phyloP scores from a whole-genome alignment of 2,329 filamentous ascomycete species.

The Drechslerella coelobrocha region DNA sequence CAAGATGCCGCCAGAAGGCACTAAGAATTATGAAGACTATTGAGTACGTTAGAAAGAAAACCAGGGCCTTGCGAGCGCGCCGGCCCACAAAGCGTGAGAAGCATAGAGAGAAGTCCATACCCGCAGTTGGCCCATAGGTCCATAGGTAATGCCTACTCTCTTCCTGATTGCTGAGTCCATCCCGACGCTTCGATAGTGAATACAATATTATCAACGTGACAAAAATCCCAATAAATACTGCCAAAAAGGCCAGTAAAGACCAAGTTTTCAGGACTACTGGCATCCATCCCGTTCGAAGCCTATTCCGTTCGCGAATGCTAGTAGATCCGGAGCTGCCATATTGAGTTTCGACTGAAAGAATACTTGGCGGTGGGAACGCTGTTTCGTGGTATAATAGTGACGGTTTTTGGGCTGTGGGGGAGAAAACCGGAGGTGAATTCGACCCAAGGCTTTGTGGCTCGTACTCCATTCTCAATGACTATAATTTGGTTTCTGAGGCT shows the following conservation, averaged over 20 bases:
- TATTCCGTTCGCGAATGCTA: slow-evolving; percentile 21
- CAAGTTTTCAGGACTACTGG: slow-evolving; percentile 25
- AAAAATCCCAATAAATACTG: slow-evolving; percentile 32
- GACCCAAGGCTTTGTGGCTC: too few species aligned
- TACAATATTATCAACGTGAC: slow-evolving; percentile 41
- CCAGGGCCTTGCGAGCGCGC: too few species aligned
- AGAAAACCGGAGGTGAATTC: too few species aligned
- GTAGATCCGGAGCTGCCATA: slow-evolving; percentile 18
- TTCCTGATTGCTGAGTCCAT: slow-evolving; percentile 37
- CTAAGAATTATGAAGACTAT: slow-evolving; percentile 48
- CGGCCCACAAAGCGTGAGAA: too few species aligned
- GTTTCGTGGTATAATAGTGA: too few species aligned
- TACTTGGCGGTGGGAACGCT: too few species aligned
- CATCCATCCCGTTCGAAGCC: slow-evolving; percentile 37
- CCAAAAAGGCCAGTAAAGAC: slow-evolving; percentile 28
- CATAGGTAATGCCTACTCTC: slow-evolving; percentile 47
- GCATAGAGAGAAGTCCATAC: too few species aligned
- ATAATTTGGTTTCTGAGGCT: too few species aligned
- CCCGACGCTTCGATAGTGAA: slow-evolving; percentile 18
- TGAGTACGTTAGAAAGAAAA: too few species aligned
- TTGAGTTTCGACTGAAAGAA: slow-evolving; percentile 10
- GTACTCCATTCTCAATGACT: too few species aligned
- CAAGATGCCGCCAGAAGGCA: slow-evolving; percentile 47
- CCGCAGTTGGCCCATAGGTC: slow-evolving; percentile 43
- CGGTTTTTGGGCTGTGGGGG: too few species aligned